phyloP scores from a whole-genome alignment of 1,284 basidiomycete genomes.

The Sporisorium graminicola region DNA sequence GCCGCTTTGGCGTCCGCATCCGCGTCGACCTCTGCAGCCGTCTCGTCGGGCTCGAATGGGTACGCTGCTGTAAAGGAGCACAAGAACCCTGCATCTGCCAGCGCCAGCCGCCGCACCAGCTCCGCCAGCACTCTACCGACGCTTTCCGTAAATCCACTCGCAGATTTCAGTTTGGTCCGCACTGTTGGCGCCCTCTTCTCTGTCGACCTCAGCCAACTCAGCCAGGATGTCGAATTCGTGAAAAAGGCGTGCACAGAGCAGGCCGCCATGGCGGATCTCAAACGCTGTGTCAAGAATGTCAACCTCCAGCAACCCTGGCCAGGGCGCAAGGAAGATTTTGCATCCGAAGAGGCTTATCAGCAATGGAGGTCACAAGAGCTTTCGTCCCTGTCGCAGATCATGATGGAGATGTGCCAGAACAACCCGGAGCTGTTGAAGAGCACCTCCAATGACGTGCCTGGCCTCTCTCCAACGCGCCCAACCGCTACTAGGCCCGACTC shows the following conservation, averaged over 20 bases:
- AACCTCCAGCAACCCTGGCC: constrained; percentile 86
- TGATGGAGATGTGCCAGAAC: constrained; percentile 86
- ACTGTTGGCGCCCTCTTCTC: constrained; percentile 82
- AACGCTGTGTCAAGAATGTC: constrained; percentile 92
- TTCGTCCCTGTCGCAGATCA: constrained; percentile 84
- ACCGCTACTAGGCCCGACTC: constrained; percentile 25
- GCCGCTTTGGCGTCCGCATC: constrained; percentile 4
- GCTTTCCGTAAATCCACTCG: constrained; percentile 21
- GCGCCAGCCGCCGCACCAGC: constrained; percentile 43
- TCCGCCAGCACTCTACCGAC: constrained; percentile 38
- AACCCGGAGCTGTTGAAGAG: constrained; percentile 90
- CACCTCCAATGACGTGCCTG: constrained; percentile 54
- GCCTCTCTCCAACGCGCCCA: constrained; percentile 18
- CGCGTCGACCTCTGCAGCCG: constrained; percentile 8
- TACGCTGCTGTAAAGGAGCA: constrained; percentile 26
- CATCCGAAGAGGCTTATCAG: constrained; percentile 81
- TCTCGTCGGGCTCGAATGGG: constrained; percentile 28
- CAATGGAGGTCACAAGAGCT: constrained; percentile 88
- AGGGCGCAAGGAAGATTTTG: constrained; percentile 87
- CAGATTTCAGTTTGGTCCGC: constrained; percentile 66
- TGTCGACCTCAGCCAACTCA: constrained; percentile 77
- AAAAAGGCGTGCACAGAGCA: constrained; percentile 79
- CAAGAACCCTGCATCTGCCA: constrained; percentile 22
- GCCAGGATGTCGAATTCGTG: constrained; percentile 81
- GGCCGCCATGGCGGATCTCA: constrained; percentile 65